Evolutionary conservation across 164 flowering plant species (phyloP).

Genomic region (Stephania yunnanensis): DNA sequence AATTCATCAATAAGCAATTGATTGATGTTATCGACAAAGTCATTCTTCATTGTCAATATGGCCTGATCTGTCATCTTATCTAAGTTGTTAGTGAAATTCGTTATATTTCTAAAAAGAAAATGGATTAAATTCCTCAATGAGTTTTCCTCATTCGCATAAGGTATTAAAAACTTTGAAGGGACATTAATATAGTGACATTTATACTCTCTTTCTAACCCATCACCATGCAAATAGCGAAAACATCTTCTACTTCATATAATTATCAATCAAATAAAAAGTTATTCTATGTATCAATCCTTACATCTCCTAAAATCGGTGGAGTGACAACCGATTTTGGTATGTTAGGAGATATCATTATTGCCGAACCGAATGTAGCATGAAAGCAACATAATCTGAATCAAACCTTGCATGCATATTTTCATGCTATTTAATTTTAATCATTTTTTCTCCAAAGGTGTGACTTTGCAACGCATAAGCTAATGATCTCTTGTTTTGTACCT

Average conservation of each 20-base stretch:
- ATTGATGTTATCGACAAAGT: background rate
- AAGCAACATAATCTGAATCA: constrained; percentile 1
- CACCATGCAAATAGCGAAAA: too few relatives aligned
- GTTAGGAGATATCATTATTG: too few relatives aligned
- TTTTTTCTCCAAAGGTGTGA: background rate
- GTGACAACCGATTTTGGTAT: too few relatives aligned
- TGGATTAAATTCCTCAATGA: background rate
- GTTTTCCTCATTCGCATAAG: background rate
- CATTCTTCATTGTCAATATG: background rate
- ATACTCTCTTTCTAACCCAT: background rate
- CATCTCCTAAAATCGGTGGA: too few relatives aligned
- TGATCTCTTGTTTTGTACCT: background rate
- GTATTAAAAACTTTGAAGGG: background rate
- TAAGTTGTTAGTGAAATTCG: too few relatives aligned
- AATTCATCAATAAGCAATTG: background rate
- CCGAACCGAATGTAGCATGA: too few relatives aligned
- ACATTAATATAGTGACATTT: background rate
- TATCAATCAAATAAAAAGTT: too few relatives aligned
- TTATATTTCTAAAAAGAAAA: background rate
- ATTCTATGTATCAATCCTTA: too few relatives aligned
- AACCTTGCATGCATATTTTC: background rate
- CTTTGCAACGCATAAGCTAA: background rate
- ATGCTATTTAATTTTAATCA: background rate
- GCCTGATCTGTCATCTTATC: background rate
- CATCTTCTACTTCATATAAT: too few relatives aligned